Evolutionary conservation across 345 rosid species (phyloP), one percentile per base, ranked within the genome.

Genomic region (Bruguiera parviflora): DNA sequence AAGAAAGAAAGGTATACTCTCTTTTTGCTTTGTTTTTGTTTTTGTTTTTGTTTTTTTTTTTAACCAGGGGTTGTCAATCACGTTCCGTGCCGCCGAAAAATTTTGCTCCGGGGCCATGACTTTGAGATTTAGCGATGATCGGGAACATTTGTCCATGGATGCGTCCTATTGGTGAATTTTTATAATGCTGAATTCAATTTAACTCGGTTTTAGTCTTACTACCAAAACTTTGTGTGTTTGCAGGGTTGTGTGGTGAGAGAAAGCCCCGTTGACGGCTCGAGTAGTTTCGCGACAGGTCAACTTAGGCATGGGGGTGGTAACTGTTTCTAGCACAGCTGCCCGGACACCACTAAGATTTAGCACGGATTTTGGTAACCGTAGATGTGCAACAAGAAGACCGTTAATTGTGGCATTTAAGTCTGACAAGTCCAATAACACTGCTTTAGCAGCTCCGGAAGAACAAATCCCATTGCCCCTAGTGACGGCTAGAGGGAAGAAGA

Each of bases 261-360:
- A 55, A 55, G 10, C 59, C 33, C 28, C 15, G 16, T 47, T 6
- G 24, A n/a, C 24, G n/a, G 16, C 6, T 61, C 35, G 18, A 10
- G 4, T 43, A 21, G 8, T 10, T 24, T 10, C 61, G 67, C 47
- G 35, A 25, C 13, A 15, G 1, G 64, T 53, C 24, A 64, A 61
- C 61, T 82, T 70, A 4, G 89, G 79, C 55, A 94, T 94, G 98
- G 98, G 92, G 87, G 93, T 89, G 75, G 87, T 94, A 65, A 82
- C 85, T 64, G 73, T 90, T 64, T 89, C 97, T 73, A 94, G 92
- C 80, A 85, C 98, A 65, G 92, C 92, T 69, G 82, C 96, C 31
- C 80, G 88, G 68, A 80, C 93, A 9, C 86, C 90, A 21, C 52
- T 91, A 21, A 87, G 97, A 66, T 77, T 87, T 46, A 69, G 81